These are phyloP conservation scores for Colletotrichum phormii DNA, from an alignment of 2,329 filamentous ascomycete species.

Conservation along the genomic window DNA sequence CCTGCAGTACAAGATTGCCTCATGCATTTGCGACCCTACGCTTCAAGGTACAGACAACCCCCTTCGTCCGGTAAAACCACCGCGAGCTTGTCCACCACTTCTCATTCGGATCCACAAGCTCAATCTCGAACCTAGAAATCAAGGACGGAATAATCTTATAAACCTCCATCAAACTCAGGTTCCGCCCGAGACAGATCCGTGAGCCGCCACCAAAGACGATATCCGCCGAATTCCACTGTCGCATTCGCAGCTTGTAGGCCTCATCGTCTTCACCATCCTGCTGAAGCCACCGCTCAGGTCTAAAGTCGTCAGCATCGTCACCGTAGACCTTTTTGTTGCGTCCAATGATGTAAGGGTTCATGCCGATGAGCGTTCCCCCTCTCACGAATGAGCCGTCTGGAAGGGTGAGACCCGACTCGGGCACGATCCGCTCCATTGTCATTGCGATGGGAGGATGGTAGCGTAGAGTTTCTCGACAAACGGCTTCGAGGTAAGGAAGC, in stretches of 20 bases:
- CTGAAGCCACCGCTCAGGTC: conserved; percentile 61
- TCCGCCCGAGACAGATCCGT: conserved; percentile 52
- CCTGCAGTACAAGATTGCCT: not conserved
- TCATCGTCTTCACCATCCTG: conserved; percentile 45
- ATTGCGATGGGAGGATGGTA: conserved; percentile 61
- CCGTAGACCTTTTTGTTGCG: conserved; percentile 57
- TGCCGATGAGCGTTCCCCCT: conserved; percentile 51
- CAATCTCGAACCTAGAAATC: conserved; percentile 53
- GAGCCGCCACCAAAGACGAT: conserved; percentile 54
- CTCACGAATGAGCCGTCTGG: conserved; percentile 51
- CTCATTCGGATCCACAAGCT: conserved; percentile 43
- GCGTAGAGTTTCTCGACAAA: conserved; percentile 63
- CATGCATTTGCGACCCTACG: not conserved
- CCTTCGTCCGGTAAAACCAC: conserved; percentile 39
- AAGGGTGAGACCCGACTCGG: conserved; percentile 50
- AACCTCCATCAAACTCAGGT: conserved; percentile 48
- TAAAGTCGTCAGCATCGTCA: conserved; percentile 55
- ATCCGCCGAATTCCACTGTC: conserved; percentile 51
- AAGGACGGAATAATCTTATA: conserved; percentile 56
- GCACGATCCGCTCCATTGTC: conserved; percentile 62
- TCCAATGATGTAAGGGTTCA: conserved; percentile 53
- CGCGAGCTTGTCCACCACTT: conserved; percentile 38
- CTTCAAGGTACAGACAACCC: conserved; percentile 39
- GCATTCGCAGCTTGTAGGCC: conserved; percentile 47
- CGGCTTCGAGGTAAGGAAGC: conserved; percentile 60